A percentile compares a stretch with the other conserved stretches of the same genome.
phyloP scores from a whole-genome alignment of 305 asterid genomes.

The Andrographis paniculata region DNA sequence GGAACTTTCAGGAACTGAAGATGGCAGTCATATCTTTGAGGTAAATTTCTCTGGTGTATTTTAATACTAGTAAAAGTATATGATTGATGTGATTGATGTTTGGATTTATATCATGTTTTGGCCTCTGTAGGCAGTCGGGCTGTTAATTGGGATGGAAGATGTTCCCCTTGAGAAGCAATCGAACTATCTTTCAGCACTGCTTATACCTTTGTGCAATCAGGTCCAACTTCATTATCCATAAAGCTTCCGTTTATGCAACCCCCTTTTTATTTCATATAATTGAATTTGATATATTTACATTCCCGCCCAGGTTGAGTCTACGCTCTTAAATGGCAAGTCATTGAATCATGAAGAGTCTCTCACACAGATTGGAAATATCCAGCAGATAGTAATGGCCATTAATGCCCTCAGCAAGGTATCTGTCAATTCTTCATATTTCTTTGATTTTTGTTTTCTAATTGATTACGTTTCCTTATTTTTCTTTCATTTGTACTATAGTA shows the following conservation, averaged over 20 bases:
- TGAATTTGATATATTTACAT: not conserved
- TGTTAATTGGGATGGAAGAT: conserved; percentile 94
- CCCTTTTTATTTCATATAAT: not conserved
- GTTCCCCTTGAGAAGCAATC: conserved; percentile 80
- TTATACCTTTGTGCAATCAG: conserved; percentile 91
- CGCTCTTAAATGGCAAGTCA: conserved; percentile 28
- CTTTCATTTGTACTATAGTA: not conserved
- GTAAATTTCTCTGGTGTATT: conserved; percentile 25
- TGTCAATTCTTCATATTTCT: conserved; percentile 8
- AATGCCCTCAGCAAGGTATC: conserved; percentile 74
- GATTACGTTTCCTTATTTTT: conserved; percentile 3
- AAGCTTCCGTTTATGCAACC: conserved; percentile 2
- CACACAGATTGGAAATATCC: conserved; percentile 49
- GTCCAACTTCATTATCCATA: conserved; percentile 1
- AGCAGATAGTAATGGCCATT: conserved; percentile 78
- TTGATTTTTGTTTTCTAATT: conserved; percentile 6
- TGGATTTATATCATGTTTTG: conserved; percentile 8
- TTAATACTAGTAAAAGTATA: not conserved
- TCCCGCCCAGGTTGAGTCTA: conserved; percentile 47
- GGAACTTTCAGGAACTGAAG: conserved; percentile 61
- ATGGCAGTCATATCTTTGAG: conserved; percentile 95
- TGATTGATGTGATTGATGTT: conserved; percentile 7
- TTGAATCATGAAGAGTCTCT: conserved; percentile 15
- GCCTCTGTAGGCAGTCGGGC: conserved; percentile 77
- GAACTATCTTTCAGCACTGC: conserved; percentile 68